These are phyloP conservation scores for Cryphonectria carpinicola DNA, from an alignment of 2,329 filamentous ascomycete species.

Conservation along the genomic window DNA sequence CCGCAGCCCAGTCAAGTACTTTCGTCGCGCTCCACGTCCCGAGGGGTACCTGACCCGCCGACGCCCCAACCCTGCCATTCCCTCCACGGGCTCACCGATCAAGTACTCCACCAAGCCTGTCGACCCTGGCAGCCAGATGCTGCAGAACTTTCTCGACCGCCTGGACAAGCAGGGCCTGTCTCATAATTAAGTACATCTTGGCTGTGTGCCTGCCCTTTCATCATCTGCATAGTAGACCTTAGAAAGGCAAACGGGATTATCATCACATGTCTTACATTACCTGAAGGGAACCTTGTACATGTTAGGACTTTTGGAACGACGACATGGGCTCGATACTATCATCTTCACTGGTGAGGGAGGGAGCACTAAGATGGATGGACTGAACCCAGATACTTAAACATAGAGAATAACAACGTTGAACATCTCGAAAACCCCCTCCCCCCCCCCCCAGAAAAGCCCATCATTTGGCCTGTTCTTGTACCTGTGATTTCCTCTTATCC, in stretches of 20 bases:
- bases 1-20: constrained; percentile 21
- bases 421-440: too few relatives aligned
- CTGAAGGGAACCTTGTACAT: constrained; percentile 12
- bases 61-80: neutral
- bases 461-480: neutral
- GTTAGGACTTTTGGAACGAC: constrained; percentile 17
- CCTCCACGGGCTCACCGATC: neutral
- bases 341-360: constrained; percentile 22
- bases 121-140: constrained; percentile 28
- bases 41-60: constrained; percentile 12
- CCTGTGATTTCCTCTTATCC: neutral
- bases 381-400: constrained; percentile 17
- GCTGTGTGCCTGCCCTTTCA: neutral
- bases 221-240: constrained; percentile 8
- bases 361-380: constrained; percentile 15
- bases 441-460: too few relatives aligned
- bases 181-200: constrained; percentile 24
- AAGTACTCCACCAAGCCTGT: constrained; percentile 4
- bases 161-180: constrained; percentile 28
- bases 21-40: neutral
- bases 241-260: neutral
- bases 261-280: neutral
- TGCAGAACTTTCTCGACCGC: constrained; percentile 27
- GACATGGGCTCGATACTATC: constrained; percentile 20
- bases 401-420: constrained; percentile 17